Evolutionary conservation across 139 green algal species (phyloP).

Genomic region (Tetraselmis striata): DNA sequence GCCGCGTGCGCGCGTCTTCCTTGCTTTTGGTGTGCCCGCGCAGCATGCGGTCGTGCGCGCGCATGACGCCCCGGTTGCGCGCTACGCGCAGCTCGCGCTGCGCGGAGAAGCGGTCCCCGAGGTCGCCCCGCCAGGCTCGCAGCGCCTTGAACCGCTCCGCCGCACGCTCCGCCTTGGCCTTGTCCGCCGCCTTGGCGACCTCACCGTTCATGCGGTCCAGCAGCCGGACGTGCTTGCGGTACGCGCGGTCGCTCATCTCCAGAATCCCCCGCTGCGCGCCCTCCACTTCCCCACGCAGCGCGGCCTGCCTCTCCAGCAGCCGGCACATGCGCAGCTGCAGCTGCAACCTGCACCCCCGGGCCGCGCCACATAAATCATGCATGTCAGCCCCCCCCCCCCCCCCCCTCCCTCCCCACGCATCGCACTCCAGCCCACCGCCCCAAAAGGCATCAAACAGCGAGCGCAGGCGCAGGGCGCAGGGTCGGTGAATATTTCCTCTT

Average conservation of each 20-base stretch:
- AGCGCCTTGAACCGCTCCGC: constrained; percentile 22
- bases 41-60: constrained; percentile 48
- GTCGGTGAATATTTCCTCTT: background rate
- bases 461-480: background rate
- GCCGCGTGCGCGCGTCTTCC: constrained; percentile 22
- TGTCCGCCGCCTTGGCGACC: constrained; percentile 32
- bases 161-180: constrained; percentile 26
- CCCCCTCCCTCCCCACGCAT: background rate
- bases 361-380: background rate
- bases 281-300: constrained; percentile 29
- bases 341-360: background rate
- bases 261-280: constrained; percentile 42
- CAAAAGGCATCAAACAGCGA: background rate
- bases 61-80: constrained; percentile 37
- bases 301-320: constrained; percentile 26
- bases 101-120: background rate
- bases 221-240: constrained; percentile 56
- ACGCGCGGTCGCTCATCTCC: constrained; percentile 62
- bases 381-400: background rate
- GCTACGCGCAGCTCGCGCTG: constrained; percentile 18
- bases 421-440: background rate
- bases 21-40: constrained; percentile 36
- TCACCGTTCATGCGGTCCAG: constrained; percentile 33
- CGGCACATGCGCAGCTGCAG: constrained; percentile 33
- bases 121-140: constrained; percentile 13